Evolutionary conservation across 108 stramenopile genomes (phyloP).

Genomic region (Schizochytrium sp.): DNA sequence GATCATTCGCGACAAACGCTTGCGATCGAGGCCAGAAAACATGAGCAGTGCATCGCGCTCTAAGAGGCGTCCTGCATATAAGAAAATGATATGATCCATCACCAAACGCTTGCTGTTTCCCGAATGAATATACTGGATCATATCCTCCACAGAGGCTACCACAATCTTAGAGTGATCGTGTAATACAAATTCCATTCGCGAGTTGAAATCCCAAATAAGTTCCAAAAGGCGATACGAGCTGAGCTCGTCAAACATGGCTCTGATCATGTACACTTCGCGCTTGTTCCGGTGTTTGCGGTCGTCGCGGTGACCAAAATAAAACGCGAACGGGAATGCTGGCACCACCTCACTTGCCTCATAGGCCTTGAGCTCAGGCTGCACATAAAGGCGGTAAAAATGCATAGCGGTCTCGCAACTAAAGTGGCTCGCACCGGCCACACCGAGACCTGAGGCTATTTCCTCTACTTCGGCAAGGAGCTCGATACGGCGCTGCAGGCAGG

Average conservation of each 20-base stretch:
- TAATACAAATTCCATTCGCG: conserved; percentile 92
- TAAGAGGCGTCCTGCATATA: conserved; percentile 41
- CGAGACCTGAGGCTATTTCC: conserved; percentile 41
- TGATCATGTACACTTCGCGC: conserved; percentile 65
- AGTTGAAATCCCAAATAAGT: conserved; percentile 89
- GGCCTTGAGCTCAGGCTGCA: conserved; percentile 38
- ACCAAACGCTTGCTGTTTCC: neutral
- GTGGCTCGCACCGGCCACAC: neutral
- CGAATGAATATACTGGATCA: conserved; percentile 35
- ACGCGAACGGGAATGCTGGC: conserved; percentile 55
- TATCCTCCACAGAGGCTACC: conserved; percentile 62
- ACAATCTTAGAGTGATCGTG: conserved; percentile 95
- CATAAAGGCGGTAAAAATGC: conserved; percentile 43
- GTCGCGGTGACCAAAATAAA: conserved; percentile 15
- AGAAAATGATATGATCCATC: neutral
- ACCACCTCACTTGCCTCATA: neutral
- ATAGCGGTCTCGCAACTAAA: conserved; percentile 52
- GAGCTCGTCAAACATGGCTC: conserved; percentile 88
- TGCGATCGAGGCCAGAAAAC: neutral
- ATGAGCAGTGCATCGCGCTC: neutral
- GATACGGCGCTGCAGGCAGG: conserved; percentile 26
- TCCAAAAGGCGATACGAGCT: conserved; percentile 93
- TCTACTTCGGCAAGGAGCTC: conserved; percentile 55
- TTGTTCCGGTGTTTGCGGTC: conserved; percentile 8
- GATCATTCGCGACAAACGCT: neutral